These are phyloP conservation scores for Xerophyta viscosa DNA, from an alignment of 106 monocot genomes.

Conservation along the genomic window DNA sequence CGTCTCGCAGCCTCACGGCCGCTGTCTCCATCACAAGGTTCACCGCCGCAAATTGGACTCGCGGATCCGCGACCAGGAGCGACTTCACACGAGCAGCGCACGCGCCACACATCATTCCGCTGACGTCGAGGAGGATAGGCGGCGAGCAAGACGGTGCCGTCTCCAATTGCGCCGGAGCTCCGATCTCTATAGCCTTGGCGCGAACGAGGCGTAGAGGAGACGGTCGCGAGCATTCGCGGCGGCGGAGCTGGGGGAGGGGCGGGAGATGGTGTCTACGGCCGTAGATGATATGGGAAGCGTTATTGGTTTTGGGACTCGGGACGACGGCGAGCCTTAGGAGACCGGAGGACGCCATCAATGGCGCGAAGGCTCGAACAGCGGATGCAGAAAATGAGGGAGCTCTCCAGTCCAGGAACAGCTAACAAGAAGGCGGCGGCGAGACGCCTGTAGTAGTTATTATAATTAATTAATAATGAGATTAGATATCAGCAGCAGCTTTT, in stretches of 20 bases:
- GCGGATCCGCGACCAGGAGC: slow-evolving; percentile 53
- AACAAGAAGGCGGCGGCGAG: too few species aligned
- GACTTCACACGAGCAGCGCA: slow-evolving; percentile 74
- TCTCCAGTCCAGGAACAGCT: too few species aligned
- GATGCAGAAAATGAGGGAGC: too few species aligned
- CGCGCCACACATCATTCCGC: slow-evolving; percentile 96
- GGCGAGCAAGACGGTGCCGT: too few species aligned
- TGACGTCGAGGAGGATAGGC: slow-evolving; percentile 74
- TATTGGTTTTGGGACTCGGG: too few species aligned
- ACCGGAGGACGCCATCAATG: too few species aligned
- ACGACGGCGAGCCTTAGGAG: too few species aligned
- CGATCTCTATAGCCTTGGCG: slow-evolving; percentile 54
- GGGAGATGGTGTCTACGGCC: neutral
- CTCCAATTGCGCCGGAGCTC: slow-evolving; percentile 18
- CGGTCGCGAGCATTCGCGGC: neutral
- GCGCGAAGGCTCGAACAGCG: too few species aligned
- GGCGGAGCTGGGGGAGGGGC: neutral
- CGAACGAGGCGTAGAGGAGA: slow-evolving; percentile 19
- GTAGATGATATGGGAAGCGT: too few species aligned
- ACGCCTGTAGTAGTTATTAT: too few species aligned
- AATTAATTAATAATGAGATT: too few species aligned
- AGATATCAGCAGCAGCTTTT: too few species aligned
- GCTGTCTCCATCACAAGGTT: slow-evolving; percentile 84
- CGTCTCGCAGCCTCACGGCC: slow-evolving; percentile 43
- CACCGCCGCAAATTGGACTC: slow-evolving; percentile 78